Evolutionary conservation across 495 filamentous ascomycete genomes (phyloP).

Genomic region (Talaromyces wortmannii): DNA sequence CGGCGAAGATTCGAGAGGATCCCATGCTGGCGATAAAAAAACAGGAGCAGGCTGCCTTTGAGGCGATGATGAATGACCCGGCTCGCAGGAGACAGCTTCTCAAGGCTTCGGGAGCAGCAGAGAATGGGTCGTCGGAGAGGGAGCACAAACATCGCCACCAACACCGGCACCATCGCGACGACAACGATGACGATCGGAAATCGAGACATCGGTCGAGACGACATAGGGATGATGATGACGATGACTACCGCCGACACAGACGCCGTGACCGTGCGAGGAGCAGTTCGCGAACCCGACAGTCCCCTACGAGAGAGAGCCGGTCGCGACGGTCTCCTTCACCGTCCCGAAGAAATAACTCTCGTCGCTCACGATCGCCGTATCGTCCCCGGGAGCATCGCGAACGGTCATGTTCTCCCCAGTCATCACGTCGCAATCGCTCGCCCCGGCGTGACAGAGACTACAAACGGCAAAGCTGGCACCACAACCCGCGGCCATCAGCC

Average conservation of each 20-base stretch:
- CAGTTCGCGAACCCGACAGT: slow-evolving; percentile 7
- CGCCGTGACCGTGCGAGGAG: slow-evolving; percentile 16
- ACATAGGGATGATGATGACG: slow-evolving; percentile 16
- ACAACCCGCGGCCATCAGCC: slow-evolving; percentile 3
- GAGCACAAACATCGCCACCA: slow-evolving; percentile 45
- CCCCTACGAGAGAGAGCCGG: slow-evolving; percentile 7
- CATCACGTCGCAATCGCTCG: neutral
- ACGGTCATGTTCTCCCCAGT: slow-evolving; percentile 7
- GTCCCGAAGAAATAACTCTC: slow-evolving; percentile 2
- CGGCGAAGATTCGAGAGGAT: slow-evolving; percentile 79
- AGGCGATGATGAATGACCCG: slow-evolving; percentile 81
- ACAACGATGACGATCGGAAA: slow-evolving; percentile 36
- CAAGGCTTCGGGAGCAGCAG: slow-evolving; percentile 44
- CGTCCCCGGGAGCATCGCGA: slow-evolving; percentile 3
- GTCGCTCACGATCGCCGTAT: slow-evolving; percentile 11
- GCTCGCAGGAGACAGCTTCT: slow-evolving; percentile 63
- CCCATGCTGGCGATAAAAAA: slow-evolving; percentile 87
- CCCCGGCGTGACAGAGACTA: slow-evolving; percentile 6
- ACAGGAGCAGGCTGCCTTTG: slow-evolving; percentile 85
- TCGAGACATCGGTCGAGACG: slow-evolving; percentile 42
- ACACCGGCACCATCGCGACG: slow-evolving; percentile 42
- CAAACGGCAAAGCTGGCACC: slow-evolving; percentile 2
- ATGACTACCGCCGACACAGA: slow-evolving; percentile 13
- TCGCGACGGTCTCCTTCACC: slow-evolving; percentile 17
- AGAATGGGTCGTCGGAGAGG: slow-evolving; percentile 30